Percentiles rank a stretch among this genome's conserved stretches.
These are phyloP conservation scores for Globisporangium megalacanthum DNA, from an alignment of 352 stramenopile species.

Conservation along the genomic window DNA sequence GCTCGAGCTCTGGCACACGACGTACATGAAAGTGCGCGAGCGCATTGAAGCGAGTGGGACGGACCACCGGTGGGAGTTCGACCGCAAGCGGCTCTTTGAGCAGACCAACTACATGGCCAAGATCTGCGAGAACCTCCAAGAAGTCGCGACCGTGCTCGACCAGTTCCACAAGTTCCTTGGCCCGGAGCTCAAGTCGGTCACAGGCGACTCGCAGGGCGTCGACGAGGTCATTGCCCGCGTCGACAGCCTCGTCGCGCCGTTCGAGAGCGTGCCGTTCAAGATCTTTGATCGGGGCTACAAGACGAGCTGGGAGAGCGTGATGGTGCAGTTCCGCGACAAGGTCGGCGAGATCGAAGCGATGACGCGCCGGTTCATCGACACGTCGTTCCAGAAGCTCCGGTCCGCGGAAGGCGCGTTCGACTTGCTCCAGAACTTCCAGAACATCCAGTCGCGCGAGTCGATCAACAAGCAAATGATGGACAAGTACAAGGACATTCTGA, in stretches of 20 bases:
- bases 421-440: constrained; percentile 96
- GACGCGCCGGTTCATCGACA: constrained; percentile 94
- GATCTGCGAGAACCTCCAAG: constrained; percentile 92
- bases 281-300: constrained; percentile 94
- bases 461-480: constrained; percentile 97
- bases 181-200: constrained; percentile 94
- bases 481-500: constrained; percentile 95
- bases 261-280: constrained; percentile 89
- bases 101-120: constrained; percentile 96
- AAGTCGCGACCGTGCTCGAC: constrained; percentile 91
- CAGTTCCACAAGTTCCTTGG: constrained; percentile 96
- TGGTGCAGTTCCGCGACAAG: constrained; percentile 92
- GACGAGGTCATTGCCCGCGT: constrained; percentile 91
- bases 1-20: constrained; percentile 91
- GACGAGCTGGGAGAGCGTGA: constrained; percentile 92
- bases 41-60: constrained; percentile 92
- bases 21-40: constrained; percentile 93
- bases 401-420: constrained; percentile 94
- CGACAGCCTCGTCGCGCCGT: constrained; percentile 76
- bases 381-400: constrained; percentile 93
- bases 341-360: constrained; percentile 94
- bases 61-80: constrained; percentile 95
- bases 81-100: constrained; percentile 93
- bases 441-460: constrained; percentile 92
- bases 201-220: constrained; percentile 91